Evolutionary conservation across 805 yeast genomes (phyloP).

Genomic region (Kodamaea fukazawae): DNA sequence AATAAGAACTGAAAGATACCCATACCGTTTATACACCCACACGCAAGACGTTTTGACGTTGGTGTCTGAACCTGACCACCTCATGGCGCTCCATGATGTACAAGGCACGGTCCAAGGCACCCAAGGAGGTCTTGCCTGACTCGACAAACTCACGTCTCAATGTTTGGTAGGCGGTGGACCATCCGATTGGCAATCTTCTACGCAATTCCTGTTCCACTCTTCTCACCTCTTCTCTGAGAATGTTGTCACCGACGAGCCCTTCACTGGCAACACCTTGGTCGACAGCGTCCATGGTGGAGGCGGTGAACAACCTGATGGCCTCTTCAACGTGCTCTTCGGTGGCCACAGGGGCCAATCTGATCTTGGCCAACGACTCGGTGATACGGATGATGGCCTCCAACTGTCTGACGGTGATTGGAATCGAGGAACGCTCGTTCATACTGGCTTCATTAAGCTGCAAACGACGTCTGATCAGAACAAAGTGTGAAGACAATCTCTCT

Average conservation of each 20-base stretch:
- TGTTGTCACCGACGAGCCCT: conserved; percentile 48
- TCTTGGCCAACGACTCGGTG: conserved; percentile 88
- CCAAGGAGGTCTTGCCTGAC: conserved; percentile 56
- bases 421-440: conserved; percentile 85
- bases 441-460: conserved; percentile 78
- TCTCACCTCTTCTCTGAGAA: conserved; percentile 67
- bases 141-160: conserved; percentile 79
- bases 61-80: conserved; percentile 83
- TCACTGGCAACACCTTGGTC: conserved; percentile 55
- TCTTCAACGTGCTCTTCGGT: conserved; percentile 89
- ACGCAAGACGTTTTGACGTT: conserved; percentile 77
- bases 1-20: conserved; percentile 4
- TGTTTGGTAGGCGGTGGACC: conserved; percentile 87
- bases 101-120: conserved; percentile 80
- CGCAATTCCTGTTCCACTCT: conserved; percentile 81
- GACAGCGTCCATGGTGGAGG: conserved; percentile 97
- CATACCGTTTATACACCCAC: conserved; percentile 52
- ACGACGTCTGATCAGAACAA: conserved; percentile 83
- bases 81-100: conserved; percentile 82
- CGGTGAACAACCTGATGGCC: conserved; percentile 89
- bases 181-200: conserved; percentile 91
- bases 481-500: conserved; percentile 85
- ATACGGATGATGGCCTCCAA: conserved; percentile 96
- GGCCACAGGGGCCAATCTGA: conserved; percentile 79
- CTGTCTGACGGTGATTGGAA: conserved; percentile 97